Evolutionary conservation across 2,329 filamentous ascomycete genomes (phyloP).

Genomic region (Shiraia sp.): DNA sequence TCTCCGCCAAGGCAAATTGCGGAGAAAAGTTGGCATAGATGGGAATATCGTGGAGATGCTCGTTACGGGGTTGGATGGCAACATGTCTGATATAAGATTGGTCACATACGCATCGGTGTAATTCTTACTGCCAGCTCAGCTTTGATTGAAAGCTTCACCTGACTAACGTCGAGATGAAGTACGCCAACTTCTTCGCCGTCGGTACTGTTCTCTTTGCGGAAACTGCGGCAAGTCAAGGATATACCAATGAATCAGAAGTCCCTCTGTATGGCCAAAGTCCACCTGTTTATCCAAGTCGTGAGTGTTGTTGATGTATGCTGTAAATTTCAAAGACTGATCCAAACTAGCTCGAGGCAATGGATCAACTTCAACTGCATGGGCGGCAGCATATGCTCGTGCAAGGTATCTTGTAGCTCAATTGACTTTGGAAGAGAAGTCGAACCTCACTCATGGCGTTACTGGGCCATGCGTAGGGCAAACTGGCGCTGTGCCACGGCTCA

Average conservation of each 20-base stretch:
- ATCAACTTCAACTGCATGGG: conserved; percentile 27
- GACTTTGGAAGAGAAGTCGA: conserved; percentile 50
- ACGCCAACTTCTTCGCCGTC: background rate
- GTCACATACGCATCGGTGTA: conserved; percentile 1
- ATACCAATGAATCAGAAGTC: conserved; percentile 33
- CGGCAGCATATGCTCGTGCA: conserved; percentile 41
- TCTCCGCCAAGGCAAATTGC: conserved; percentile 18
- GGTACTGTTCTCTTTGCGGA: conserved; percentile 13
- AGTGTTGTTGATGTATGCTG: background rate
- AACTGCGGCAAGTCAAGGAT: conserved; percentile 17
- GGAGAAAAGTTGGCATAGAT: conserved; percentile 15
- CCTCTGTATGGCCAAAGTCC: conserved; percentile 34
- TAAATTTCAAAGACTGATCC: conserved; percentile 2
- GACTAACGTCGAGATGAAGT: conserved; percentile 8
- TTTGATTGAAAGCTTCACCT: background rate
- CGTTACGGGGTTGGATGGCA: conserved; percentile 12
- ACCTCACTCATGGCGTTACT: conserved; percentile 41
- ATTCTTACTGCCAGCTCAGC: background rate
- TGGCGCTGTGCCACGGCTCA: conserved; percentile 41
- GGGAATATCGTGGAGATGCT: conserved; percentile 9
- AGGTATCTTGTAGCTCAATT: conserved; percentile 45
- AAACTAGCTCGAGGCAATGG: conserved; percentile 27
- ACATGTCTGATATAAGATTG: conserved; percentile 2
- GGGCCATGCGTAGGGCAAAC: conserved; percentile 42
- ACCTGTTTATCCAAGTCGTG: conserved; percentile 36